Percentiles rank a stretch among this genome's conserved stretches.
Evolutionary conservation across 2,329 filamentous ascomycete genomes (phyloP).

Genomic region (Alternaria arborescens): DNA sequence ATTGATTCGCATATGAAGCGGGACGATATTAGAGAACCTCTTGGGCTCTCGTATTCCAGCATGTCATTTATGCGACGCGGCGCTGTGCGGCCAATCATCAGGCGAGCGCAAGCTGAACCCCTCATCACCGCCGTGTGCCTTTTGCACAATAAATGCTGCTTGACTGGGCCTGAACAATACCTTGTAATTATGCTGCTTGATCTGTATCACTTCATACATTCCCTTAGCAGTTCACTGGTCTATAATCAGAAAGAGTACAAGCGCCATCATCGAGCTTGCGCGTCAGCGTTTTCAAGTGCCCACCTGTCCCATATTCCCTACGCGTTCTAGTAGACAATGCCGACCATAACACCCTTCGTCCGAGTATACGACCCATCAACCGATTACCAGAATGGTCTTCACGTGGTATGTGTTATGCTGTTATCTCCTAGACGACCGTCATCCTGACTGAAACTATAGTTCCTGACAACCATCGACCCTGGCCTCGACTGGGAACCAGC

Average conservation of each 20-base stretch:
- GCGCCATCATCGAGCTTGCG: background rate
- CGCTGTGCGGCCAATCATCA: background rate
- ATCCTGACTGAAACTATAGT: conserved; percentile 24
- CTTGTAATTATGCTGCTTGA: background rate
- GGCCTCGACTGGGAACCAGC: conserved; percentile 37
- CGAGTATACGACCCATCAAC: conserved; percentile 26
- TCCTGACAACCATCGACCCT: conserved; percentile 34
- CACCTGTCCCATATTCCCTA: background rate
- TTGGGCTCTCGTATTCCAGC: background rate
- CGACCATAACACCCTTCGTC: conserved; percentile 25
- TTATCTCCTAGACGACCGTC: too few relatives aligned
- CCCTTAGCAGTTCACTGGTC: background rate
- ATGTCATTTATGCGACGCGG: background rate
- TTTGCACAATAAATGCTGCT: background rate
- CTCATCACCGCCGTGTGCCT: background rate
- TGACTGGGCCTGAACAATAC: background rate
- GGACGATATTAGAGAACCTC: background rate
- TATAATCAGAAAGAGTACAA: background rate
- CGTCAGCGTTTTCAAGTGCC: background rate
- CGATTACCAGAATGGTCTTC: conserved; percentile 28
- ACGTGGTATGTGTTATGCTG: conserved; percentile 22
- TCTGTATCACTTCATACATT: rapidly evolving
- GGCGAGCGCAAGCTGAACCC: background rate
- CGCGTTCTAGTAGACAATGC: background rate
- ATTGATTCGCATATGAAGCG: background rate